Evolutionary conservation across 352 stramenopile genomes (phyloP).

Genomic region (Phytophthora hibernalis): DNA sequence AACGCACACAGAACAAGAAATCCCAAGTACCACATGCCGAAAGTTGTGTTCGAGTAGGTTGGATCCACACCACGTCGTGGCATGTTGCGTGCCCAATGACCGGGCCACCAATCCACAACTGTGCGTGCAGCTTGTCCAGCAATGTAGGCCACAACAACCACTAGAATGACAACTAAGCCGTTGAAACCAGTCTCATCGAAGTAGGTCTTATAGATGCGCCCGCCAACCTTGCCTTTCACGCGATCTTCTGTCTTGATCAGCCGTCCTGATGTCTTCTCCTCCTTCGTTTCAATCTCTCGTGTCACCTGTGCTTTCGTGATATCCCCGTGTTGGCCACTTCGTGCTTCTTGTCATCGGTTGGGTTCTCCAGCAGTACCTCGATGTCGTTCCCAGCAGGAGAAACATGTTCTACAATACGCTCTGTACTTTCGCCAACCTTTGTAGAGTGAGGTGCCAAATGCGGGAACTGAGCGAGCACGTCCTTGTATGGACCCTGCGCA

Average conservation of each 20-base stretch:
- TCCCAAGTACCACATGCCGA: slow-evolving; percentile 45
- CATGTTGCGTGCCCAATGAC: slow-evolving; percentile 47
- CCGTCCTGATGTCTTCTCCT: background rate
- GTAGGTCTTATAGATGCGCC: slow-evolving; percentile 36
- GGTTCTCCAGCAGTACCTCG: background rate
- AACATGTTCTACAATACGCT: background rate
- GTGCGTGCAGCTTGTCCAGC: slow-evolving; percentile 31
- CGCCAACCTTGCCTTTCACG: slow-evolving; percentile 35
- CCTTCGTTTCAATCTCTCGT: background rate
- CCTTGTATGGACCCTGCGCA: slow-evolving; percentile 75
- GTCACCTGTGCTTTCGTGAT: background rate
- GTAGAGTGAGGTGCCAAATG: slow-evolving; percentile 17
- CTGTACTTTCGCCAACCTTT: background rate
- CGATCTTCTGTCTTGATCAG: slow-evolving; percentile 41
- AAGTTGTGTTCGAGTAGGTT: slow-evolving; percentile 46
- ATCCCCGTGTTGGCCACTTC: background rate
- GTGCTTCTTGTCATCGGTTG: background rate
- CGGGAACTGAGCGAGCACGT: slow-evolving; percentile 55
- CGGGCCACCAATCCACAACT: slow-evolving; percentile 47
- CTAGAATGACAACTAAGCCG: slow-evolving; percentile 22
- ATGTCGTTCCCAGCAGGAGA: background rate
- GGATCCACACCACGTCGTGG: slow-evolving; percentile 23
- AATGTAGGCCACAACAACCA: slow-evolving; percentile 14
- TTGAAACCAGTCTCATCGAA: slow-evolving; percentile 40
- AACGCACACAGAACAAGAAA: slow-evolving; percentile 36